Percentiles rank a stretch among this genome's conserved stretches.
Conservation (phyloP, 257 asterid genomes). For the Solanum dulcamara region DNA sequence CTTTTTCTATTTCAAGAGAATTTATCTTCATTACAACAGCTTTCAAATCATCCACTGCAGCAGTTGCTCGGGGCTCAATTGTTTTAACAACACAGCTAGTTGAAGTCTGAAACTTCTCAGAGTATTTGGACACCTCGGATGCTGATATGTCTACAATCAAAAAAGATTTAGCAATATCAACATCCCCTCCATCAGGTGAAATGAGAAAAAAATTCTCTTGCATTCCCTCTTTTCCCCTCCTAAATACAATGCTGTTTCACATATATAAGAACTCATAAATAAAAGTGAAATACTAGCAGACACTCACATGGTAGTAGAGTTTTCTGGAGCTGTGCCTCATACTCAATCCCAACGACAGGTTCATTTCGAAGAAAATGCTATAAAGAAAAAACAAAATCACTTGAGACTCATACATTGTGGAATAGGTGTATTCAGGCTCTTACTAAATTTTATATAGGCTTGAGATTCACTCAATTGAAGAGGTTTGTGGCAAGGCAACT, state of each 20-base stretch:
- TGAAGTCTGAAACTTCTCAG: conserved; percentile 63
- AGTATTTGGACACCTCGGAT: conserved; percentile 71
- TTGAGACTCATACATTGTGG: neutral
- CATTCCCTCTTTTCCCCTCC: neutral
- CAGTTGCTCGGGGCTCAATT: conserved; percentile 78
- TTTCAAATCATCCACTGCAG: conserved; percentile 59
- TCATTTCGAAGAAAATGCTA: conserved; percentile 93
- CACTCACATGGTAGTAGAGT: conserved; percentile 80
- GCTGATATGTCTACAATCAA: conserved; percentile 51
- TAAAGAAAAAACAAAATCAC: conserved; percentile 6
- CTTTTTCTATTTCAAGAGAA: conserved; percentile 47
- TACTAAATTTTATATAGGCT: neutral
- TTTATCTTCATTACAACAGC: conserved; percentile 53
- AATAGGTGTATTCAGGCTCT: neutral
- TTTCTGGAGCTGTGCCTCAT: conserved; percentile 89
- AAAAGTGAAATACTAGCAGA: neutral
- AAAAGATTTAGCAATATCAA: conserved; percentile 1
- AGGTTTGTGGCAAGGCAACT: neutral
- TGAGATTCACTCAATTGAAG: neutral
- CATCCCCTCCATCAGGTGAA: neutral
- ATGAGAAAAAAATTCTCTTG: neutral
- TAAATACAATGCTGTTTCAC: neutral
- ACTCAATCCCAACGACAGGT: conserved; percentile 90
- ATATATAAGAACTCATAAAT: neutral
- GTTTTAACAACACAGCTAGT: conserved; percentile 77